Conservation (phyloP, 371 early-diverging fungal genomes). For the Rhizopus sp. region DNA sequence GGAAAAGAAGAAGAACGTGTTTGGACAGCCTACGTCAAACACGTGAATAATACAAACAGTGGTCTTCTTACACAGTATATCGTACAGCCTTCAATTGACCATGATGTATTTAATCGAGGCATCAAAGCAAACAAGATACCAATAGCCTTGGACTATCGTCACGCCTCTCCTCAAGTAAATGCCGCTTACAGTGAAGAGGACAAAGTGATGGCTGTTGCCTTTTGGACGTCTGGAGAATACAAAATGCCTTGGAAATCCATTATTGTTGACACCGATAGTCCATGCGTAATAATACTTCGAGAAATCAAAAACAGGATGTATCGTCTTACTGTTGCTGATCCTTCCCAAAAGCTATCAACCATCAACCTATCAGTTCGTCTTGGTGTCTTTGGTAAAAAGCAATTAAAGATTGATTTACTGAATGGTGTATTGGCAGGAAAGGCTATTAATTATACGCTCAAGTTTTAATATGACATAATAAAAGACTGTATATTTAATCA, state of each 20-base stretch:
- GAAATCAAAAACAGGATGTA: slow-evolving; percentile 2
- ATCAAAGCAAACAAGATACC: slow-evolving; percentile 3
- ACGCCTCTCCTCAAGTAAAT: slow-evolving; percentile 21
- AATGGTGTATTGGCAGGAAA: slow-evolving; percentile 16
- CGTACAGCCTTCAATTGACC: slow-evolving; percentile 25
- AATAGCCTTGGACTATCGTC: slow-evolving; percentile 15
- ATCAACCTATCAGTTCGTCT: slow-evolving; percentile 15
- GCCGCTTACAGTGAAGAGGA: slow-evolving; percentile 23
- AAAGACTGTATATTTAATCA: background rate
- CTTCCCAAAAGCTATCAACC: slow-evolving; percentile 19
- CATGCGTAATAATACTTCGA: slow-evolving; percentile 15
- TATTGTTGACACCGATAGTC: slow-evolving; percentile 7
- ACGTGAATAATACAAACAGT: background rate
- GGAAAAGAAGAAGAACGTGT: slow-evolving; percentile 15
- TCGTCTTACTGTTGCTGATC: slow-evolving; percentile 26
- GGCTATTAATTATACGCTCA: slow-evolving; percentile 5
- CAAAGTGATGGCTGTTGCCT: slow-evolving; percentile 23
- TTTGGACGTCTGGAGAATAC: slow-evolving; percentile 29
- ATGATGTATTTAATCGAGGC: slow-evolving; percentile 7
- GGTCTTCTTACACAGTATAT: slow-evolving; percentile 20
- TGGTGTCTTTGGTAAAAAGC: background rate
- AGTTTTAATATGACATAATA: slow-evolving; percentile 3
- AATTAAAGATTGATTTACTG: slow-evolving; percentile 12
- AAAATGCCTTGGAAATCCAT: slow-evolving; percentile 18
- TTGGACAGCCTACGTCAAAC: slow-evolving; percentile 27